Base-by-base conservation (phyloP, 1,284 basidiomycete species). In the Hemileia vastatrix region DNA sequence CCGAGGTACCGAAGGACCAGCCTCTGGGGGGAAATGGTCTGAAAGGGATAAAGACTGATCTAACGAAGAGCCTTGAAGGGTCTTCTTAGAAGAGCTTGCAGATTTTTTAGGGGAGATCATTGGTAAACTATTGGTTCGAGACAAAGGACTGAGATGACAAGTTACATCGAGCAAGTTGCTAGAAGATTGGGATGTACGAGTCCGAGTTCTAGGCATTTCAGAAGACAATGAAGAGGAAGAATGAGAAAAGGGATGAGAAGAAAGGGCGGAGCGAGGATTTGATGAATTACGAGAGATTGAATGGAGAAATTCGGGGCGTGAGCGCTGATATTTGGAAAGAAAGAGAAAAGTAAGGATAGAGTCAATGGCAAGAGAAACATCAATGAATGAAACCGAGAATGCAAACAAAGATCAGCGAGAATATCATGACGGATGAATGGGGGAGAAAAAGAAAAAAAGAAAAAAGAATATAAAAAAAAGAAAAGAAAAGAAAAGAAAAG, bases 111-210 rank as follows among this genome's bases (percentile, higher is more conserved):
- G n/a, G n/a, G n/a, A n/a, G n/a, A n/a, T n/a, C n/a, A n/a, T n/a
- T 27, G 40, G 40, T 11, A 53, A 60, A 31, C 57, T 52, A 33
- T 60, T 60, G 4, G 40, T 50, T 11, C 57, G 57, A 21, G 50
- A 52, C 49, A 50, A 21, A 15, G 19, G 18, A 21, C 49, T 18
- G 6, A 23, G 18, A 15, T 50, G 9, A 23, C 18, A 9, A 24
- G 27, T 50, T 23, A 15, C 24, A 18, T 53, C 45, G 32, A 24
- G 31, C 5, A 21, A 21, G 24, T 33, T 21, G 9, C 6, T 32
- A n/a, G 4, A 23, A 48, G 36, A 15, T 4, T n/a, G n/a, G 0
- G 23, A 23, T 36, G 19, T 31, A 44, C 31, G 50, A 2, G 23
- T 44, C 23, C n/a, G 36, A 18, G 44, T 53, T 53, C 5, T 40